Percentiles rank a stretch among this genome's conserved stretches.
Conservation (phyloP, 1,284 basidiomycete species). For the Somion occarium region DNA sequence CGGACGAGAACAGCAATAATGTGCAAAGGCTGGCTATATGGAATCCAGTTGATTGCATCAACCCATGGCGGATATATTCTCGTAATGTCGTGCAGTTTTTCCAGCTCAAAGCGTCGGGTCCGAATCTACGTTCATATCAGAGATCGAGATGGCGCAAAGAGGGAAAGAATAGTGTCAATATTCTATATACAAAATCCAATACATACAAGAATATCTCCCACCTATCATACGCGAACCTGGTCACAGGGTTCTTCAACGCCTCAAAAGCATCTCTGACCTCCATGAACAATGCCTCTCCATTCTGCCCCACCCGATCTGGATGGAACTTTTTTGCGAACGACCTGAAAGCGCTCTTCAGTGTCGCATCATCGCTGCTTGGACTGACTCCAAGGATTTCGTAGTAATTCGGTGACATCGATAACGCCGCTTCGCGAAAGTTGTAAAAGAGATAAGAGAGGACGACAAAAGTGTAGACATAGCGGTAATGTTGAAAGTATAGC, state of each 20-base stretch:
- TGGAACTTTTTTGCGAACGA: conserved; percentile 71
- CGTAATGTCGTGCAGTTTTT: conserved; percentile 56
- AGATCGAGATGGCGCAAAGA: too few relatives aligned
- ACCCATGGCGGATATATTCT: conserved; percentile 71
- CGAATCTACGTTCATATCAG: conserved; percentile 57
- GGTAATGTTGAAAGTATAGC: conserved; percentile 49
- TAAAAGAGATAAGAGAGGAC: conserved; percentile 69
- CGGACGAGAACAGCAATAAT: conserved; percentile 56
- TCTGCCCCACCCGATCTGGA: conserved; percentile 70
- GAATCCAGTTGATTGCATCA: conserved; percentile 64
- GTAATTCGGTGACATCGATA: conserved; percentile 61
- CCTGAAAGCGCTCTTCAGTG: conserved; percentile 70
- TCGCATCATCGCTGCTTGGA: conserved; percentile 57
- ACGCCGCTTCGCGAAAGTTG: conserved; percentile 52
- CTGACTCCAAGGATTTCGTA: conserved; percentile 70
- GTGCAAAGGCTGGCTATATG: conserved; percentile 61
- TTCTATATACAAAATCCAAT: not conserved
- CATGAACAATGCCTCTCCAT: conserved; percentile 70
- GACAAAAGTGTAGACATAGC: conserved; percentile 58
- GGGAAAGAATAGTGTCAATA: conserved; percentile 4
- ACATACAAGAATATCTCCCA: conserved; percentile 24
- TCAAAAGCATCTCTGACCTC: conserved; percentile 75
- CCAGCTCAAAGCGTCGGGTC: conserved; percentile 69
- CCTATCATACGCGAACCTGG: conserved; percentile 85
- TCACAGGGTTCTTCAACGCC: conserved; percentile 71